These are phyloP conservation scores for Serpula lacrymans DNA, from an alignment of 768 basidiomycete species.

Conservation along the genomic window DNA sequence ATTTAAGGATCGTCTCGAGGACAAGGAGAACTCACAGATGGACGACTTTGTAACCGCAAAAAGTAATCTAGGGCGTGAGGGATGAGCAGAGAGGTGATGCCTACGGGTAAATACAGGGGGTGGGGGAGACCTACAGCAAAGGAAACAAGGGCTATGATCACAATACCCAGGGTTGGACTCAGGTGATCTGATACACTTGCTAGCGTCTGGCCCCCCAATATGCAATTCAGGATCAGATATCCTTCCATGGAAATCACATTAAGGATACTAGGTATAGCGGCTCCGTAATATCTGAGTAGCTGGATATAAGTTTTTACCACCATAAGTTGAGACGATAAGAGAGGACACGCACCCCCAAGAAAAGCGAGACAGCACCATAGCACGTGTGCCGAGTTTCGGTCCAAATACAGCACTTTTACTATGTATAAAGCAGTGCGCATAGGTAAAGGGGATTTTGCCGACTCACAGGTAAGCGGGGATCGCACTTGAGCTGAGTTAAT, in stretches of 20 bases:
- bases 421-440: neutral
- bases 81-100: neutral
- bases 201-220: conserved; percentile 58
- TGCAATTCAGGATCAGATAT: conserved; percentile 53
- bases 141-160: conserved; percentile 8
- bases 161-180: conserved; percentile 1
- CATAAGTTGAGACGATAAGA: neutral
- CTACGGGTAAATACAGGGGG: neutral
- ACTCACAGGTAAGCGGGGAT: conserved; percentile 53
- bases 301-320: too few species aligned
- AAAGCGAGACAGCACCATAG: conserved; percentile 67
- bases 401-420: conserved; percentile 50
- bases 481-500: conserved; percentile 45
- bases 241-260: conserved; percentile 54
- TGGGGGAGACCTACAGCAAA: conserved; percentile 1
- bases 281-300: conserved; percentile 45
- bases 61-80: conserved; percentile 42
- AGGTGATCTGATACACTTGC: conserved; percentile 33
- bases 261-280: conserved; percentile 42
- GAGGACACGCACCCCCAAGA: conserved; percentile 35
- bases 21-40: conserved; percentile 33
- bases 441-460: conserved; percentile 5
- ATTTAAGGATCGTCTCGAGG: too few species aligned
- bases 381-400: conserved; percentile 65
- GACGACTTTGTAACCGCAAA: conserved; percentile 58